Base-by-base conservation (phyloP, 2,329 filamentous ascomycete genomes). In the Colletotrichum magnum region DNA sequence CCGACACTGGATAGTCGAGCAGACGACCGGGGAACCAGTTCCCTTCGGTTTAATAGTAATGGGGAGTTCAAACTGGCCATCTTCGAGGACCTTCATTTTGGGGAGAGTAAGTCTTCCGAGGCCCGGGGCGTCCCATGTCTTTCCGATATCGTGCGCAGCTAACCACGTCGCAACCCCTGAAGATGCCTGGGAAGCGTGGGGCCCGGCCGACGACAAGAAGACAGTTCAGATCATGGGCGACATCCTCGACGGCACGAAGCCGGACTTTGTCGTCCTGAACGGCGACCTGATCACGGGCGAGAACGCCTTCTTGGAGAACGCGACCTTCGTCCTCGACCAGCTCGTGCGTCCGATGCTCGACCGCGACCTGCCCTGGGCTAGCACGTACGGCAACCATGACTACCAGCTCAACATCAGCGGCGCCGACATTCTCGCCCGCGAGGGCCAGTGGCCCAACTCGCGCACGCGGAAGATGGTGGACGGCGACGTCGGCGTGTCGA, bases 381-480 rank as follows among this genome's bases (percentile, higher is more conserved):
- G 88, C 0, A 90, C 90, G 0, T 93, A 93, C 71, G 92, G 92
- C 0, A 93, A 93, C 66, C 92, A 94, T 73, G 92, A 94, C 72
- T 85, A 86, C 54, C 79, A 87, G 43, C 87, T 82, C 74, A 91
- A 91, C 70, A 78, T 92, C 9, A 87, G 86, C 0, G 84, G 84
- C 18, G 74, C 75, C 36, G 70, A 74, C 3, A 83, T 86, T n/a
- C 75, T 85, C 3, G 77, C 74, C n/a, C 80, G 82, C 3, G 84
- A 86, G 73, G 75, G 75, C 2, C 69, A 60, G 4, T 84, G 78
- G 75, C 74, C 75, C 2, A 82, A 83, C 58, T 75, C 80, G 3
- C 79, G 78, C 1, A 85, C 84, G 2, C 67, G 72, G 6, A 77
- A 73, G 43, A 85, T 86, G 84, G 80, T 84, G 0, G 59, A 66